Conservation (phyloP, 371 early-diverging fungal genomes). For the Lichtheimia ornata region DNA sequence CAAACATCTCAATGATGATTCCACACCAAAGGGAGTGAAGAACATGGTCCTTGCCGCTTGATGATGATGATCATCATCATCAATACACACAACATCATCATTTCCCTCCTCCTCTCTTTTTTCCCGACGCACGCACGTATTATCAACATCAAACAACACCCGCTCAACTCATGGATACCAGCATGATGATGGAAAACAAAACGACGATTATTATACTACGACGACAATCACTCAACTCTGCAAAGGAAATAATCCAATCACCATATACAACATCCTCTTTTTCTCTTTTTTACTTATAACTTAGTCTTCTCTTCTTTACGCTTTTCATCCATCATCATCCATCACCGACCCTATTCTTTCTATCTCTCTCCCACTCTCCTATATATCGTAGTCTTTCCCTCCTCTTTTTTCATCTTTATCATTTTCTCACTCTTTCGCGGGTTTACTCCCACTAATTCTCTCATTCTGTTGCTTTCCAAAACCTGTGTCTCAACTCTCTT, state of each 20-base stretch:
- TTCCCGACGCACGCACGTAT: background rate
- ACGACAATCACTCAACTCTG: no score
- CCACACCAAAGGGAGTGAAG: slow-evolving; percentile 78
- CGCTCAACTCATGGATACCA: no score
- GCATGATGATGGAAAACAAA: no score
- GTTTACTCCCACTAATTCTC: background rate
- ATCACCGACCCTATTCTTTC: background rate
- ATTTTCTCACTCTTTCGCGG: no score
- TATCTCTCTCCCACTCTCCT: background rate
- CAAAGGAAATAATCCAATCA: no score
- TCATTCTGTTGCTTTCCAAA: background rate
- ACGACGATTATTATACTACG: no score
- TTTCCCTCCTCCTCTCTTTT: background rate
- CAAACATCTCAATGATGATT: slow-evolving; percentile 80
- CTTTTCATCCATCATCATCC: background rate
- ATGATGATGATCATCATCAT: no score
- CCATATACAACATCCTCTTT: background rate
- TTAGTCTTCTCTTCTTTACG: background rate
- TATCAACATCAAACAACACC: no score
- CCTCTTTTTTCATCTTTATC: no score
- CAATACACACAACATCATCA: background rate
- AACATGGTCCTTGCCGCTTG: slow-evolving; percentile 52
- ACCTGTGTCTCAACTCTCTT: background rate
- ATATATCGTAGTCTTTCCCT: background rate
- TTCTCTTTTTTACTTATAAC: background rate